These are phyloP conservation scores for Hamamelis virginiana DNA, from an alignment of 164 flowering plant genomes.

Conservation along the genomic window DNA sequence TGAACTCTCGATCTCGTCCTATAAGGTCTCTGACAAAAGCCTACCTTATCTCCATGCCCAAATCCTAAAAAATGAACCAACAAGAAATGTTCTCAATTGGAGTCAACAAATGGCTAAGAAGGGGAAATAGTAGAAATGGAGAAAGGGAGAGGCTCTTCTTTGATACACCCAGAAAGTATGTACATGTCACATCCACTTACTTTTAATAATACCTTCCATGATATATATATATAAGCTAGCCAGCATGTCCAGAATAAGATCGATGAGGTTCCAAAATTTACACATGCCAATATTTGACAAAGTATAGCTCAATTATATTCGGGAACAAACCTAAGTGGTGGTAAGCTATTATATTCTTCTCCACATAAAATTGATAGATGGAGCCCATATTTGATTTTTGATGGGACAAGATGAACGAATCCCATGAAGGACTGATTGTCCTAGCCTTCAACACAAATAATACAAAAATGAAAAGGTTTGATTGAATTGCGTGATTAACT, in stretches of 20 bases:
- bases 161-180: neutral
- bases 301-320: neutral
- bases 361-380: neutral
- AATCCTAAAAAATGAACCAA: neutral
- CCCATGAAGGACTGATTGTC: conserved; percentile 13
- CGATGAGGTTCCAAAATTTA: neutral
- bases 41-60: neutral
- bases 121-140: neutral
- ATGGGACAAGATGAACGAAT: conserved; percentile 1
- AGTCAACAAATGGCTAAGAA: neutral
- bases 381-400: neutral
- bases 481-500: conserved; percentile 9
- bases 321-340: neutral
- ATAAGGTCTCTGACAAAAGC: too few species aligned
- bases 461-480: conserved; percentile 1
- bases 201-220: neutral
- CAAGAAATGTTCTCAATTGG: neutral
- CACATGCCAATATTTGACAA: neutral
- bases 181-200: conserved; percentile 1
- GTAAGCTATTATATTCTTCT: too few species aligned
- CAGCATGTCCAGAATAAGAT: neutral
- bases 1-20: too few species aligned
- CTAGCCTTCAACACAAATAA: neutral
- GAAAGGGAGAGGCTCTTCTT: neutral
- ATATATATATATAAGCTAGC: neutral